Base-by-base conservation (phyloP, 345 rosid species). In the Bruguiera gymnorhiza region DNA sequence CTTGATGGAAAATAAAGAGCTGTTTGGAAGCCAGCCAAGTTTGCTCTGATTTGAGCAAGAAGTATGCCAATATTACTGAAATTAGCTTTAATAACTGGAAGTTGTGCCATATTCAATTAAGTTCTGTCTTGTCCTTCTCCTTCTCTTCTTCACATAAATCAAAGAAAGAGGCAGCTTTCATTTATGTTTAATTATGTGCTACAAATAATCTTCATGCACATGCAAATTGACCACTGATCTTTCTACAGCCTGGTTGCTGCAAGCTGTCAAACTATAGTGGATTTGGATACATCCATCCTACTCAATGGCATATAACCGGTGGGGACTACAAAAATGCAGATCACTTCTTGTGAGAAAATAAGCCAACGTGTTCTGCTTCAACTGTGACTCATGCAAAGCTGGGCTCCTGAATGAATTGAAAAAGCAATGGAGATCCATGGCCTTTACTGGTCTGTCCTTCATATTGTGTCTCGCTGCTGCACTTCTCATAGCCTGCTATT, bases 241-340 rank as follows among this genome's bases (percentile, higher is more conserved):
- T 54, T 68, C 5, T 6, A 5, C 75, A 85, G 91, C 80, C 83
- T 5, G 92, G 97, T 6, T 88, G 97, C 73, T 88, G 94, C 83
- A 88, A 80, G 67, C 94, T 89, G 5, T 88, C 94, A 0, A 52
- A 50, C 4, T 63, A 68, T n/a, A 86, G 97, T 52, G 88, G 88
- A 3, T 87, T 81, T 69, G 59, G 57, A 20, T 76, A 68, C 66
- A 68, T 72, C 63, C 87, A 88, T 37, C 77, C 63, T 4, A 83
- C 90, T 19, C 74, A 58, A 29, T 86, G 87, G 92, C 55, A 10
- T 21, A 53, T 65, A 0, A 63, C 75, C 0, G 60, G 64, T 2
- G 63, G 1, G 2, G 1, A 61, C 1, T 34, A 8, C 58, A 27
- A 50, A 9, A 73, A 69, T 59, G 48, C 73, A 1, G 92, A 88